Conservation (phyloP, 2,329 filamentous ascomycete genomes). For the Alternaria atra region DNA sequence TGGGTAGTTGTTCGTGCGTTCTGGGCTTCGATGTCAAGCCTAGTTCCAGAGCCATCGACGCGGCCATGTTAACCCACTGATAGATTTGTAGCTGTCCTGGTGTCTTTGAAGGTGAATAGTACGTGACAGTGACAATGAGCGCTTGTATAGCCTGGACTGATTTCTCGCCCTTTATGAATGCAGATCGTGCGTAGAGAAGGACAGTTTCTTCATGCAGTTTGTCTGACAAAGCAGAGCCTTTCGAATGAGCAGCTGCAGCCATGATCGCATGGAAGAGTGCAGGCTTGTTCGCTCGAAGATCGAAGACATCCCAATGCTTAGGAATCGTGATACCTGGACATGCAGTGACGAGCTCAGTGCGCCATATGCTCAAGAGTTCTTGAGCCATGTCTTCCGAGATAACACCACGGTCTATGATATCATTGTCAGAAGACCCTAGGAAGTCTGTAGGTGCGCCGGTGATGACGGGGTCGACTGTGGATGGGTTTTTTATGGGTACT, state of each 20-base stretch:
- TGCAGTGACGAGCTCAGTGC: slow-evolving; percentile 39
- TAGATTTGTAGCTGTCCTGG: slow-evolving; percentile 47
- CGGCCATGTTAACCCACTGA: slow-evolving; percentile 48
- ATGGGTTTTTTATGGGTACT: slow-evolving; percentile 9
- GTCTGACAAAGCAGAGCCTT: slow-evolving; percentile 43
- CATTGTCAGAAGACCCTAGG: slow-evolving; percentile 36
- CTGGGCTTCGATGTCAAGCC: slow-evolving; percentile 48
- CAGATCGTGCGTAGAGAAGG: slow-evolving; percentile 42
- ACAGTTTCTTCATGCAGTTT: slow-evolving; percentile 46
- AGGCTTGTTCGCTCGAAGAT: slow-evolving; percentile 43
- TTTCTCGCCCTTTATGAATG: slow-evolving; percentile 51
- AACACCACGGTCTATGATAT: slow-evolving; percentile 47
- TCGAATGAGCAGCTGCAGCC: slow-evolving; percentile 47
- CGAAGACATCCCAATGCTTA: slow-evolving; percentile 41
- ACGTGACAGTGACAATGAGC: slow-evolving; percentile 45
- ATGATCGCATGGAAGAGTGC: slow-evolving; percentile 49
- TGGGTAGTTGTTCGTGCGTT: slow-evolving; percentile 50
- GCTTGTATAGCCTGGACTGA: slow-evolving; percentile 49
- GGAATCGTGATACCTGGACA: slow-evolving; percentile 44
- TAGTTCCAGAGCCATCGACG: slow-evolving; percentile 49
- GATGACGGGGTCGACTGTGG: slow-evolving; percentile 5
- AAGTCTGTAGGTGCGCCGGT: slow-evolving; percentile 29
- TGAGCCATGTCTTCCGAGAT: slow-evolving; percentile 41
- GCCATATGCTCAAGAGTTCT: slow-evolving; percentile 43
- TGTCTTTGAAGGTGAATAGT: slow-evolving; percentile 45